A percentile compares a stretch with the other conserved stretches of the same genome.
These are phyloP conservation scores for Sporisorium reilianum DNA, from an alignment of 1,284 basidiomycete genomes.

Conservation along the genomic window DNA sequence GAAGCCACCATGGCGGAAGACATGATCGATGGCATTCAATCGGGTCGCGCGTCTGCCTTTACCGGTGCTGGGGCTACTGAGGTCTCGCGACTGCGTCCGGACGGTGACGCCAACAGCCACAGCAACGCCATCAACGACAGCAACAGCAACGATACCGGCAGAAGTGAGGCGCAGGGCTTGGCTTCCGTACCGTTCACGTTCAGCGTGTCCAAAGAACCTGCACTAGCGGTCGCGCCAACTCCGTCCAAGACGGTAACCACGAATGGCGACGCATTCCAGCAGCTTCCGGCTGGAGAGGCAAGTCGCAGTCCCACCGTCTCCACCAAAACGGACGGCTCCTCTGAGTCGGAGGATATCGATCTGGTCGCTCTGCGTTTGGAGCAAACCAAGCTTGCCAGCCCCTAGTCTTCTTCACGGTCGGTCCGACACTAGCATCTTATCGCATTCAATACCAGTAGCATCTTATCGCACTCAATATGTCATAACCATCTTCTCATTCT, in stretches of 20 bases:
- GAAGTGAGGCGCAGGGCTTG: background rate
- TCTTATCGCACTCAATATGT: too few species aligned
- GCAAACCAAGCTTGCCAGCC: background rate
- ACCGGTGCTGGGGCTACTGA: background rate
- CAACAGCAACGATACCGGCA: background rate
- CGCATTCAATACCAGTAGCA: background rate
- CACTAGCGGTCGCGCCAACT: background rate
- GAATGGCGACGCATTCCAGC: background rate
- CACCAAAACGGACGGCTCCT: constrained; percentile 21
- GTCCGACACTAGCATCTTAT: background rate
- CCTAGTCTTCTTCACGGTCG: background rate
- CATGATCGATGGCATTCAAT: constrained; percentile 31
- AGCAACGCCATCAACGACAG: background rate
- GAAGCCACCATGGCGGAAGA: constrained; percentile 35
- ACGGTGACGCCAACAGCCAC: constrained; percentile 2
- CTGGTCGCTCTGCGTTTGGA: constrained; percentile 32
- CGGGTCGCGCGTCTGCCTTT: background rate
- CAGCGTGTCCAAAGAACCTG: constrained; percentile 20
- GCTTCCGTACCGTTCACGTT: constrained; percentile 21
- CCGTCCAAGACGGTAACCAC: background rate
- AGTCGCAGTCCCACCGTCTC: constrained; percentile 19
- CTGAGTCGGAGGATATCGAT: constrained; percentile 35
- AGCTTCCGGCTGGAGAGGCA: background rate
- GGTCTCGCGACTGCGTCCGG: constrained; percentile 13
- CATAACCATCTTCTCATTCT: too few species aligned